These are phyloP conservation scores for Inosperma sp. DNA, from an alignment of 768 basidiomycete genomes.

Conservation along the genomic window DNA sequence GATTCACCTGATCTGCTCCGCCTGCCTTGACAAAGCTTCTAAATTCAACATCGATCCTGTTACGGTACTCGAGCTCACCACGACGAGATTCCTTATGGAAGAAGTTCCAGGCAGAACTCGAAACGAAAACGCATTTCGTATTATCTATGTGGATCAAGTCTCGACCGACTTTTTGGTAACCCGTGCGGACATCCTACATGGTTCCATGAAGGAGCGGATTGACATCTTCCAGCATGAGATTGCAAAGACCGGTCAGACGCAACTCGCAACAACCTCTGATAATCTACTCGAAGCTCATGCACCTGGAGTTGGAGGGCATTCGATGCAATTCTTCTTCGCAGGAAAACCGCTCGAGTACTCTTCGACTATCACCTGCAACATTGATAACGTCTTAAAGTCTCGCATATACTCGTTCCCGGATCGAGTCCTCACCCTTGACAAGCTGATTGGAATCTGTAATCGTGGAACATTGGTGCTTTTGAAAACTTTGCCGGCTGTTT, in stretches of 20 bases:
- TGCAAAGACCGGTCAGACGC: background rate
- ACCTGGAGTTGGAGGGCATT: background rate
- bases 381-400: background rate
- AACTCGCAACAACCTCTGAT: background rate
- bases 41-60: slow-evolving; percentile 2
- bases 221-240: background rate
- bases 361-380: background rate
- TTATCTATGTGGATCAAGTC: background rate
- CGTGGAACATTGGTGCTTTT: background rate
- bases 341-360: background rate
- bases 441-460: slow-evolving; percentile 3
- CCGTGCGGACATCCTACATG: background rate
- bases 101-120: background rate
- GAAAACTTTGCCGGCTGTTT: background rate
- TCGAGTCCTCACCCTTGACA: background rate
- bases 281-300: background rate
- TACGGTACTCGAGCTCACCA: background rate
- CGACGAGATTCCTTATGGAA: background rate
- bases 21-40: background rate
- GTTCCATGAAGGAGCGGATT: background rate
- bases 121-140: background rate
- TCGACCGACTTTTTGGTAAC: background rate
- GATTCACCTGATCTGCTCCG: background rate
- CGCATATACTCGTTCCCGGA: background rate
- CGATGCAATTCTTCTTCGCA: background rate